Evolutionary conservation across 2,329 filamentous ascomycete genomes (phyloP), one percentile per base, ranked within the genome.

Genomic region (Monosporascus sp.): DNA sequence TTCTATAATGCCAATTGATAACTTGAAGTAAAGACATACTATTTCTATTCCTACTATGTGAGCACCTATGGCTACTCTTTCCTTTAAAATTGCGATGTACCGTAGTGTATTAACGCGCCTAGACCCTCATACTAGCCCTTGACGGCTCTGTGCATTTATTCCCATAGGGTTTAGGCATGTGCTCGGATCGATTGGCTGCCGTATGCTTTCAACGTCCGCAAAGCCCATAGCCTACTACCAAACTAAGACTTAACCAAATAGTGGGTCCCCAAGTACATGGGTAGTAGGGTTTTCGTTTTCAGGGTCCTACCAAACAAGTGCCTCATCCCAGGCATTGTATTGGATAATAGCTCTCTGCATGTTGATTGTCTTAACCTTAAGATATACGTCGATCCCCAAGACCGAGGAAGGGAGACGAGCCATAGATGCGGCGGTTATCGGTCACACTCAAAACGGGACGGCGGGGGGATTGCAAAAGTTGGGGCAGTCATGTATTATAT

Each of bases 151-250:
- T 50, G 56, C 51, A 54, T 53, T 45, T 45, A 37, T 53, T 52
- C 47, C 51, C 51, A 49, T 43, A 54, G 20, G 37, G 48, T 45
- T 53, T 35, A 54, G 48, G 52, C 60, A 66, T 65, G 63, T 66
- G 64, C 58, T 31, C 57, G 17, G 51, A 60, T 62, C 59, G 62
- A 66, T 66, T 66, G 64, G 64, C 48, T 60, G 49, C 17, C 41
- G 20, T 20, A 44, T 26, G n/a, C 20, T 20, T 20, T 20, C 18
- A 6, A 41, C 38, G 38, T 41, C 18, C 18, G 41, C 6, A 26
- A 20, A 20, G 20, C 14, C 41, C 41, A n/a, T 24, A 20, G 20
- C n/a, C 14, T 20, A 5, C 41, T 20, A 7, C 20, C 20, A 15
- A 20, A 20, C 41, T 15, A 20, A 15, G n/a, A 44, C 20, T n/a